Evolutionary conservation across 2,329 filamentous ascomycete species (phyloP).

Genomic region (Trichoderma breve): DNA sequence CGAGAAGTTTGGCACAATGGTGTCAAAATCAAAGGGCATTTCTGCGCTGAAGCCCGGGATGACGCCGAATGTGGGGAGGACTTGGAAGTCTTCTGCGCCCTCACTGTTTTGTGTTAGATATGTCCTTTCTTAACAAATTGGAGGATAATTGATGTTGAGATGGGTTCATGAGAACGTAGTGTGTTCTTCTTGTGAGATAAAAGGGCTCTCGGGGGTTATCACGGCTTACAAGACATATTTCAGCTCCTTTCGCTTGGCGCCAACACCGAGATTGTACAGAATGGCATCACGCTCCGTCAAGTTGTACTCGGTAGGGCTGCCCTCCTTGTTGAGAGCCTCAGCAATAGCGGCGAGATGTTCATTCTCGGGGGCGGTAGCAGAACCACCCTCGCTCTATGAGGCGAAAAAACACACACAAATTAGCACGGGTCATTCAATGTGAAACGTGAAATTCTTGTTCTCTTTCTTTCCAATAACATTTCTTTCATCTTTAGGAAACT

Average conservation of each 20-base stretch:
- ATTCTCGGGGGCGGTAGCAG: conserved; percentile 38
- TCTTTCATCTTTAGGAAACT: conserved; percentile 13
- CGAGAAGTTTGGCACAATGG: conserved; percentile 91
- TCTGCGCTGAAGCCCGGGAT: conserved; percentile 89
- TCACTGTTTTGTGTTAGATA: conserved; percentile 49
- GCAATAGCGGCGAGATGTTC: conserved; percentile 74
- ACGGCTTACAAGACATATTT: conserved; percentile 69
- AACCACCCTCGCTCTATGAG: conserved; percentile 23
- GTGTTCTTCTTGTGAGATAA: not conserved
- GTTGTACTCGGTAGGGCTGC: conserved; percentile 69
- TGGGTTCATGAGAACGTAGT: too few relatives aligned
- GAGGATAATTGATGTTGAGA: too few relatives aligned
- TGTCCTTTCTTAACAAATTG: too few relatives aligned
- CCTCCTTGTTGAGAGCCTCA: conserved; percentile 68
- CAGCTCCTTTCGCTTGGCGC: conserved; percentile 86
- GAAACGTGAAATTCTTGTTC: not conserved
- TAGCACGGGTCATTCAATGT: conserved; percentile 22
- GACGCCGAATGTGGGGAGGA: conserved; percentile 91
- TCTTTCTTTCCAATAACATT: conserved; percentile 10
- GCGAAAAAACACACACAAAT: conserved; percentile 23
- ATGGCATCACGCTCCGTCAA: conserved; percentile 87
- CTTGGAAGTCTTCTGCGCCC: conserved; percentile 87
- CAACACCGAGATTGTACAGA: conserved; percentile 92
- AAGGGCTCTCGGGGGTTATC: too few relatives aligned
- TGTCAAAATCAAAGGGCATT: conserved; percentile 73